Evolutionary conservation across 257 asterid genomes (phyloP).

Genomic region (Solanum pennellii): DNA sequence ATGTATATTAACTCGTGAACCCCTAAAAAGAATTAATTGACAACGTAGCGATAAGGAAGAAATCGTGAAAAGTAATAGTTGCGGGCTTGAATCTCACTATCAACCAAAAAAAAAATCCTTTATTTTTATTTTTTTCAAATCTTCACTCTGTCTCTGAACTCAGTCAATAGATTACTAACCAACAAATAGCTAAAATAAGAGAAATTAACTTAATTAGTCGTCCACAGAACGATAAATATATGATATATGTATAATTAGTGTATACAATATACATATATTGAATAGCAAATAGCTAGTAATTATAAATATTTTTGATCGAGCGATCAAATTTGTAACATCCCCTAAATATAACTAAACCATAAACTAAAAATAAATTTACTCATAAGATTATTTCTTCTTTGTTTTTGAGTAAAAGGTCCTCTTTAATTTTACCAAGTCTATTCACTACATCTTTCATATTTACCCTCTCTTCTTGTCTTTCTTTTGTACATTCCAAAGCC

Average conservation of each 20-base stretch:
- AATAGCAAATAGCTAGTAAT: not conserved
- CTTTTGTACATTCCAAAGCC: not conserved
- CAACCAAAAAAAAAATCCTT: too few relatives aligned
- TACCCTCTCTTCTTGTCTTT: not conserved
- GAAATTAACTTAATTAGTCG: too few relatives aligned
- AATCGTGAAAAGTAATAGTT: too few relatives aligned
- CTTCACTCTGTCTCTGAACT: too few relatives aligned
- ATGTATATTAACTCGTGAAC: too few relatives aligned
- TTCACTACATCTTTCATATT: not conserved
- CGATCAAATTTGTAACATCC: not conserved
- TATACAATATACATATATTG: not conserved
- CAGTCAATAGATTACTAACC: not conserved
- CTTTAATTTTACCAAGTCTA: not conserved
- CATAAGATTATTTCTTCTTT: not conserved
- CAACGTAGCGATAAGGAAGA: too few relatives aligned
- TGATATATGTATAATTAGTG: not conserved
- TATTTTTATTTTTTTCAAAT: too few relatives aligned
- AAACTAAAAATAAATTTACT: not conserved
- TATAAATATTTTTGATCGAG: not conserved
- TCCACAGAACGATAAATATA: not conserved
- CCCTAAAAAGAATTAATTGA: too few relatives aligned
- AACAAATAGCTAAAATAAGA: not conserved
- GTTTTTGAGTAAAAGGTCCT: not conserved
- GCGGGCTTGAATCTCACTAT: too few relatives aligned
- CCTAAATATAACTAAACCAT: not conserved